A percentile compares a stretch with the other conserved stretches of the same genome.
Conservation (phyloP, 305 asterid genomes). For the Caryopteris hybrid region DNA sequence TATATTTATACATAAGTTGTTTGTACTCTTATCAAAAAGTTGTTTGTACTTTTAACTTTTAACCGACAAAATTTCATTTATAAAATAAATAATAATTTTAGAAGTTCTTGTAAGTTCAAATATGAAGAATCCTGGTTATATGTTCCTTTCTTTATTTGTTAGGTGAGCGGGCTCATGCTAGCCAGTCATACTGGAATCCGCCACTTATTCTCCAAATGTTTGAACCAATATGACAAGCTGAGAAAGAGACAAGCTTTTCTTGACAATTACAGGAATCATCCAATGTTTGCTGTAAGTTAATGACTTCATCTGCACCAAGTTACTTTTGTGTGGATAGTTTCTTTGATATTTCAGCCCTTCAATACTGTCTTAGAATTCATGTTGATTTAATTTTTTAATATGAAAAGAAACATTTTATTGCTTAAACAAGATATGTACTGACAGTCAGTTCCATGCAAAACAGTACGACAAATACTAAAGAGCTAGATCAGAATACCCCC, state of each 20-base stretch:
- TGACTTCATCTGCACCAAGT: constrained; percentile 10
- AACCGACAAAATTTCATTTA: too few species aligned
- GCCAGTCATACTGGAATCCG: constrained; percentile 99
- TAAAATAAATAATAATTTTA: too few species aligned
- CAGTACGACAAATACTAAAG: too few species aligned
- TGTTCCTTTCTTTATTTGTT: constrained; percentile 18
- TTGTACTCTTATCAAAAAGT: too few species aligned
- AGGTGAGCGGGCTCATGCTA: constrained; percentile 99
- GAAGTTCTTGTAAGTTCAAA: not conserved
- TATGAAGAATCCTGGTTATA: constrained; percentile 6
- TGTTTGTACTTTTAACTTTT: too few species aligned
- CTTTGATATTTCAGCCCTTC: too few species aligned
- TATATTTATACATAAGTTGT: not conserved
- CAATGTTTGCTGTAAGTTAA: constrained; percentile 93
- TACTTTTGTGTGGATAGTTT: not conserved
- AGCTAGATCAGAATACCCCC: too few species aligned
- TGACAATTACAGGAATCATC: constrained; percentile 88
- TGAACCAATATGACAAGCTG: constrained; percentile 95
- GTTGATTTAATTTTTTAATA: not conserved
- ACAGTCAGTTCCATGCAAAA: too few species aligned
- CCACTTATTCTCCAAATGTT: constrained; percentile 89
- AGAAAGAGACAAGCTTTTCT: constrained; percentile 99
- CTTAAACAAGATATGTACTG: too few species aligned
- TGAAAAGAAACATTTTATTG: too few species aligned
- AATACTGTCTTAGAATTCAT: too few species aligned